phyloP scores from a whole-genome alignment of 73 alveolate genomes.

The Paramecium octaurelia region DNA sequence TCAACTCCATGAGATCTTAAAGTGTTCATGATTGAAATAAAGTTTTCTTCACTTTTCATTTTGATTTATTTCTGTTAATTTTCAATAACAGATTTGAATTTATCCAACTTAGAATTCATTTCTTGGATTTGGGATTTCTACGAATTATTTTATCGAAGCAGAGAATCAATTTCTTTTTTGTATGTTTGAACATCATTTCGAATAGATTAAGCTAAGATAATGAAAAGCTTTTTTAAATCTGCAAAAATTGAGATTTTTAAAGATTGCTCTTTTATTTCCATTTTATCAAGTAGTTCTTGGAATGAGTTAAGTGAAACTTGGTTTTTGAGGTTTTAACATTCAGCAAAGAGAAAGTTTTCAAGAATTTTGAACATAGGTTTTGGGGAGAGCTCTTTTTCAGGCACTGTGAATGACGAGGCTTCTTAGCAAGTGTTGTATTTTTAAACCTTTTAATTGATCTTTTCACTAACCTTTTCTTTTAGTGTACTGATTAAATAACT shows the following conservation, averaged over 20 bases:
- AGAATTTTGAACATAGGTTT: slow-evolving; percentile 7
- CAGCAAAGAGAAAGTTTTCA: neutral
- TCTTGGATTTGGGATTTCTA: neutral
- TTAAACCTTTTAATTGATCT: neutral
- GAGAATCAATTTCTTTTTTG: neutral
- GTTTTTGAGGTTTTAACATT: neutral
- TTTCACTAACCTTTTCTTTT: slow-evolving; percentile 18
- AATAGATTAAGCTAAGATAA: neutral
- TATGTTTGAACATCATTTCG: neutral
- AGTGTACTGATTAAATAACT: slow-evolving; percentile 36
- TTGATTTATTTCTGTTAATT: slow-evolving; percentile 1
- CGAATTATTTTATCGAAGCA: neutral
- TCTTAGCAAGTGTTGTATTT: slow-evolving; percentile 39
- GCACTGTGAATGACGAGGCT: neutral
- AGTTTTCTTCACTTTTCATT: slow-evolving; percentile 10
- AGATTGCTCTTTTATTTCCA: slow-evolving; percentile 21
- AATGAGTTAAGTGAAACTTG: neutral
- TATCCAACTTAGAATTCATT: neutral
- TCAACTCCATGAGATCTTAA: slow-evolving; percentile 34
- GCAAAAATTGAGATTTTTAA: slow-evolving; percentile 14
- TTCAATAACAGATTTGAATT: neutral
- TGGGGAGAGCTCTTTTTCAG: neutral
- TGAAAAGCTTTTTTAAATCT: neutral
- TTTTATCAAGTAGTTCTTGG: neutral
- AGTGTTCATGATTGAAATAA: slow-evolving; percentile 27